Evolutionary conservation across 2,329 filamentous ascomycete species (phyloP), one percentile per base, ranked within the genome.

Genomic region (Aspergillus ustus): DNA sequence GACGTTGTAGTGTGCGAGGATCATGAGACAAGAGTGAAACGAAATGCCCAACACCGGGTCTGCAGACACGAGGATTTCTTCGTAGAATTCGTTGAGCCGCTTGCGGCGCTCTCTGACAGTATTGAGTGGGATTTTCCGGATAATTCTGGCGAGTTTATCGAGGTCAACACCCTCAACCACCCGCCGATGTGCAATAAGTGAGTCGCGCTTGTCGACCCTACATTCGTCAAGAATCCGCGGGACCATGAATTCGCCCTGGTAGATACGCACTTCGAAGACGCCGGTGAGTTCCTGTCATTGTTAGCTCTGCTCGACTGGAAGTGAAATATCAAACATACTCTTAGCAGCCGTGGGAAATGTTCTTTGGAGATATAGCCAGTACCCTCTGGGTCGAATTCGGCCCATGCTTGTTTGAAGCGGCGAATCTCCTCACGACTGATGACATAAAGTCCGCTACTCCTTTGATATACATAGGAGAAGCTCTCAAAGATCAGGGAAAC

Each of bases 401-500:
- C 92, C 95, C 95, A 99, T 1, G 95, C 95, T 79, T 98, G 92
- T 78, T 99, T 99, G 85, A 97, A 99, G 5, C 94, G 89, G 51
- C 95, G 89, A 66, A 98, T 93, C 75, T 99, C 95, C 70, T 97
- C 93, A 66, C 95, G 87, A 70, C 92, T 96, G 70, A 99, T 90
- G 63, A 91, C 90, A 6, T 91, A 92, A 69, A 97, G 85, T n/a
- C 93, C 92, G 72, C 91, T 97, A 63, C 94, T 97, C 65, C 93
- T 88, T 80, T 99, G 96, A 75, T 98, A 99, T 66, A 99, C 95
- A 72, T 99, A 99, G 75, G 93, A 97, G 84, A 99, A 99, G 78
- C 93, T 98, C 81, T 99, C 95, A 80, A 96, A 99, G 69, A 99
- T 99, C 75, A 99, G 88, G 52, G 95, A 99, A 62, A 99, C 94